Conservation (phyloP, 192 early-diverging fungal species). For the Linnemannia schmuckeri region DNA sequence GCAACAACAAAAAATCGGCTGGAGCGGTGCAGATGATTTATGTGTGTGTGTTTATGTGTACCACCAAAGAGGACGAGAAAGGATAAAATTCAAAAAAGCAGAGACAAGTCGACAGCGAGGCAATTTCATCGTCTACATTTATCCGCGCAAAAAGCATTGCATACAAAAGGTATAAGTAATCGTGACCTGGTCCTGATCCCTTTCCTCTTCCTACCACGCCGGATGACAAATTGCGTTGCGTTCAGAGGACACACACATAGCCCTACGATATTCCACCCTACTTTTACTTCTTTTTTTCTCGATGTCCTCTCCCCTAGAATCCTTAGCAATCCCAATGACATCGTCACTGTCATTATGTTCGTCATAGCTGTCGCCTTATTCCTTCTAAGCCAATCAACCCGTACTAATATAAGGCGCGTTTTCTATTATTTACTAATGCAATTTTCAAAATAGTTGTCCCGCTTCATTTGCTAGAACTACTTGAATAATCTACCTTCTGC, state of each 20-base stretch:
- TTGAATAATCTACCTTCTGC: slow-evolving; percentile 18
- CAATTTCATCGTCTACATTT: neutral
- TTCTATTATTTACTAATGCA: neutral
- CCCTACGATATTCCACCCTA: neutral
- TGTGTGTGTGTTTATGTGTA: no score
- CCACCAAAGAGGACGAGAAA: neutral
- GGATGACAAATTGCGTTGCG: neutral
- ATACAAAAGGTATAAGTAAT: no score
- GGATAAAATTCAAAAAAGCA: neutral
- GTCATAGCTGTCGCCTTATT: neutral
- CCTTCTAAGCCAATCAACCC: neutral
- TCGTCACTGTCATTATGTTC: neutral
- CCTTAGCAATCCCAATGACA: neutral
- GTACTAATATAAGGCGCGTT: neutral
- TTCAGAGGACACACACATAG: neutral
- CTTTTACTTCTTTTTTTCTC: neutral
- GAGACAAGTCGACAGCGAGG: slow-evolving; percentile 6
- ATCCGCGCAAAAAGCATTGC: neutral
- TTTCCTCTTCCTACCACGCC: neutral
- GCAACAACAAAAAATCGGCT: no score
- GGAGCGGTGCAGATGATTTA: no score
- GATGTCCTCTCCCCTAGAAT: neutral
- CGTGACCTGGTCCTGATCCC: no score
- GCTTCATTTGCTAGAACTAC: neutral
- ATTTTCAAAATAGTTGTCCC: neutral